A percentile compares a stretch with the other conserved stretches of the same genome.
Evolutionary conservation across 2,329 filamentous ascomycete genomes (phyloP).

Genomic region (Cladorrhinum sp.): DNA sequence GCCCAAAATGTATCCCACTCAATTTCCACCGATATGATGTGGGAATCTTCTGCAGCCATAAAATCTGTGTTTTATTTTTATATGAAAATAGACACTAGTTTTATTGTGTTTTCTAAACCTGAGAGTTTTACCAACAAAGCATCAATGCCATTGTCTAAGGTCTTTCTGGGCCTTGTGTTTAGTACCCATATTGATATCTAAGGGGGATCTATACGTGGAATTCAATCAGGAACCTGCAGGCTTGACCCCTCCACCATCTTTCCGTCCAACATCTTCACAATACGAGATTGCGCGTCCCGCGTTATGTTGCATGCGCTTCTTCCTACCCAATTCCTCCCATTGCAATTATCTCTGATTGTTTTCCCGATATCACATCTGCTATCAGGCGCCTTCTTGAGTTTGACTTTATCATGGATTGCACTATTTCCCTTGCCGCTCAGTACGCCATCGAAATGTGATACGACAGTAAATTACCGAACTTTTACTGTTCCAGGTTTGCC

Average conservation of each 20-base stretch:
- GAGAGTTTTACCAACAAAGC: neutral
- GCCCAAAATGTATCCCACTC: neutral
- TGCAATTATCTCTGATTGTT: neutral
- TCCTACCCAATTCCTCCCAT: neutral
- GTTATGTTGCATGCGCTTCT: neutral
- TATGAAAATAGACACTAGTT: neutral
- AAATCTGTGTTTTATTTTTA: constrained; percentile 1
- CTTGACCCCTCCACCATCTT: constrained; percentile 3
- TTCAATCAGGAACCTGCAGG: neutral
- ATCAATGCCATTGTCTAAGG: neutral
- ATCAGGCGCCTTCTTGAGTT: neutral
- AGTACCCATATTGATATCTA: constrained; percentile 1
- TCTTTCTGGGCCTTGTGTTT: neutral
- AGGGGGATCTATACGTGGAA: neutral
- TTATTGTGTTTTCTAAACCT: neutral
- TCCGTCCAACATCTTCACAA: constrained; percentile 3
- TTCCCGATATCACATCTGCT: neutral
- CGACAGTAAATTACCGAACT: neutral
- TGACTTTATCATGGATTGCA: neutral
- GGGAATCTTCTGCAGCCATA: neutral
- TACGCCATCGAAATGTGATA: neutral
- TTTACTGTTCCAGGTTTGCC: neutral
- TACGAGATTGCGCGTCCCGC: constrained; percentile 8
- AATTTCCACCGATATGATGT: constrained; percentile 5
- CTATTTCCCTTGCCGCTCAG: neutral